Conservation (phyloP, 1,284 basidiomycete genomes). For the Malassezia sp. region DNA sequence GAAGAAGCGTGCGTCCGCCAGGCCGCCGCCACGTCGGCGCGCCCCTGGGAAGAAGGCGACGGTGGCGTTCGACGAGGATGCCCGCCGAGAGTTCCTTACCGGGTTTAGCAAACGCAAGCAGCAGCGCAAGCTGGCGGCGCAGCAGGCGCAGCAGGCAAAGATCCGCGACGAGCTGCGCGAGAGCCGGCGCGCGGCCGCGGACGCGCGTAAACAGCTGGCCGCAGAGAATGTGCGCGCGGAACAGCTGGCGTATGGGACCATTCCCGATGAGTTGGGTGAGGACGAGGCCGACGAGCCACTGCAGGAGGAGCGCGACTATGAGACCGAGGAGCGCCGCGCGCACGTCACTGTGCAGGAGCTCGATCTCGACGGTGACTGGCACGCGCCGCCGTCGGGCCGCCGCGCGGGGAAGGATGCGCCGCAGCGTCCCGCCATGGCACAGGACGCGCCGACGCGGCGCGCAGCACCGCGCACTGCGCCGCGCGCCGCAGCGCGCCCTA, state of each 20-base stretch:
- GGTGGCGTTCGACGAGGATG: constrained; percentile 39
- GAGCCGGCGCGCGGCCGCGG: constrained; percentile 19
- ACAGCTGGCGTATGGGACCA: constrained; percentile 25
- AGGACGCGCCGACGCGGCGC: neutral
- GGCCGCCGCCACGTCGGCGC: neutral
- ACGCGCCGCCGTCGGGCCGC: constrained; percentile 1
- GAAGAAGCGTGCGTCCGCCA: neutral
- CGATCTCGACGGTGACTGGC: constrained; percentile 2
- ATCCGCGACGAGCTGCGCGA: constrained; percentile 26
- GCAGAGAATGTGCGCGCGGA: constrained; percentile 37
- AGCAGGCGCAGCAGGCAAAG: constrained; percentile 26
- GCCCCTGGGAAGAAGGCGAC: constrained; percentile 22
- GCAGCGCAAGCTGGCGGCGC: constrained; percentile 34
- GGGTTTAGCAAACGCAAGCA: constrained; percentile 44
- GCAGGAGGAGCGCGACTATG: constrained; percentile 10
- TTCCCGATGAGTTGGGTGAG: constrained; percentile 27
- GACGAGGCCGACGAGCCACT: constrained; percentile 21
- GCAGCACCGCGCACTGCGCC: neutral
- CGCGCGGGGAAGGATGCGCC: neutral
- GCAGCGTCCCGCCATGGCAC: neutral
- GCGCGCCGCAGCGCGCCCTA: no score
- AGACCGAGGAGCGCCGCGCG: constrained; percentile 9
- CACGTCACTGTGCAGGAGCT: constrained; percentile 15
- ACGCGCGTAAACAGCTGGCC: constrained; percentile 29
- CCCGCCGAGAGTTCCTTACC: constrained; percentile 37